Base-by-base conservation (phyloP, 2,329 filamentous ascomycete genomes). In the Neophaeococcomyces aloes region DNA sequence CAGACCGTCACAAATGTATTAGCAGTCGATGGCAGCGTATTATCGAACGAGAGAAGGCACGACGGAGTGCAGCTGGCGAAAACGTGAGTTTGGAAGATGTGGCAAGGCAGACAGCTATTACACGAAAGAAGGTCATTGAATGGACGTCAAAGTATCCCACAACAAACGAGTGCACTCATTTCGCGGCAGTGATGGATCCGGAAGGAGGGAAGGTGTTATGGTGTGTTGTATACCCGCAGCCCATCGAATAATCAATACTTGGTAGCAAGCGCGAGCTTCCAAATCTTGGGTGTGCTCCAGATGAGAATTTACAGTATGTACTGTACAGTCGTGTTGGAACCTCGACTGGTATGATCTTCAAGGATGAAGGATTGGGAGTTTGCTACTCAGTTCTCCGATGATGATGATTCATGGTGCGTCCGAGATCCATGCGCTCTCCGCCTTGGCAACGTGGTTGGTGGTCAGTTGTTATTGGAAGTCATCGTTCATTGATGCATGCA, bases 151-250 rank as follows among this genome's bases (percentile, higher is more conserved):
- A 60, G 11, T 72, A 68, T 47, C 76, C 76, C 0, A 71, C 72
- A 3, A 67, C 67, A 13, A 79, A 78, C 52, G 70, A 76, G 44
- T 64, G 62, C 29, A 78, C 74, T 2, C 75, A 81, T 58, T 80
- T 72, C 57, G 67, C 69, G 3, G 67, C 68, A 15, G 59, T 80
- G 21, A 69, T 81, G 68, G 75, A 79, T 58, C 70, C 76, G 3
- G 56, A 48, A 4, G 57, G 56, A 11, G 74, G 74, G 0, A 58
- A 60, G 10, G 59, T 78, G 17, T 55, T 61, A 11, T 77, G 70
- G 67, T 52, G 68, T n/a, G 53, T 51, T 10, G 53, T 55, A 19
- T 66, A 58, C 18, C 39, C 39, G 11, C 30, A 42, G 19, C 30
- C 39, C 34, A 4, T 2, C 11, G 23, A 14, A 11, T 34, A 15